Evolutionary conservation across 768 basidiomycete species (phyloP), one percentile per base, ranked within the genome.

Genomic region (Serendipita sp.): DNA sequence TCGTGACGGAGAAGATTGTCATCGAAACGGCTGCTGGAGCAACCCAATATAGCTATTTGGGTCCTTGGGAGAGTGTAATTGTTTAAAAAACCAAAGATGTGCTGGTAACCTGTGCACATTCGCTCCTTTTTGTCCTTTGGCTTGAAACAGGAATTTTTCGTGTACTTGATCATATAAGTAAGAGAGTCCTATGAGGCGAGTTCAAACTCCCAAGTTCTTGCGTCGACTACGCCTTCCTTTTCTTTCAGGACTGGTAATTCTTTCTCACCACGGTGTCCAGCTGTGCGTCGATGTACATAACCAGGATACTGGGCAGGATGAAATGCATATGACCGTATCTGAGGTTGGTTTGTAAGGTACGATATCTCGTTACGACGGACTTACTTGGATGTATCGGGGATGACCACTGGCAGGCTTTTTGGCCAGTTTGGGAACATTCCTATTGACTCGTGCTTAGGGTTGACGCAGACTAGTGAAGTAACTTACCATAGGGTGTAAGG

Each of bases 221-320:
- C 56, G 68, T 92, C 88, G 69, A 85, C 88, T 54, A 84, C 88
- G 68, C 64, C 71, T 56, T 67, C 65, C 63, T 63, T 66, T 8
- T 64, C 69, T 2, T 47, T 68, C 7, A 30, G 7, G 8, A 60
- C 56, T 8, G 3, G 56, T 82, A 86, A 70, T 83, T 83, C 44
- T 83, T 88, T 11, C 83, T 89, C 75, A 73, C 85, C 32, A 81
- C 83, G 45, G 76, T 71, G 76, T 3, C 94, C 94, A 70, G 92
- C 88, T 2, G 95, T 96, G 85, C 95, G 88, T n/a, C 90, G 78
- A 72, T 98, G 95, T 69, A 86, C 86, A 70, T 97, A 98, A 0
- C 90, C 92, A 56, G 80, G 82, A 84, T 92, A 98, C 0, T 76
- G 67, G 8, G 73, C 72, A 46, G 88, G 78, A 46, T 83, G 76